phyloP scores from a whole-genome alignment of 2,329 filamentous ascomycete genomes.

The Arthrobotrys sinensis region DNA sequence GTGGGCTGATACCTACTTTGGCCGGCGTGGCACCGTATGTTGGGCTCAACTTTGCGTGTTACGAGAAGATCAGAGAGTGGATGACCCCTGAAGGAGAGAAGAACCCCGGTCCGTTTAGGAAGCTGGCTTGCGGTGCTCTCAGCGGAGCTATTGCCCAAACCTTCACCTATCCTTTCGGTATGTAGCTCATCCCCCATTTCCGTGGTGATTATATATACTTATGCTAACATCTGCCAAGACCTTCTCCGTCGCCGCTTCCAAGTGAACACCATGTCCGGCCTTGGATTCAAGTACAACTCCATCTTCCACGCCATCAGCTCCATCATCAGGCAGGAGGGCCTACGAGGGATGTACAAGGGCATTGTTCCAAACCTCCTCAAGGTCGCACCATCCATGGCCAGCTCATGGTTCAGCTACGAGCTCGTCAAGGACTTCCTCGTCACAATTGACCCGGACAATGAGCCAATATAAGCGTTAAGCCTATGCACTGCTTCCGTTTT shows the following conservation, averaged over 20 bases:
- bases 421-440: constrained; percentile 89
- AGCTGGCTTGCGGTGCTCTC: constrained; percentile 89
- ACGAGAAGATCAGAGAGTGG: constrained; percentile 86
- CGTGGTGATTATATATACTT: constrained; percentile 1
- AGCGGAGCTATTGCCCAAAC: constrained; percentile 98
- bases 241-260: constrained; percentile 95
- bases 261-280: constrained; percentile 98
- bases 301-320: constrained; percentile 85
- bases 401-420: constrained; percentile 98
- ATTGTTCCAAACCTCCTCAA: constrained; percentile 96
- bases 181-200: constrained; percentile 68
- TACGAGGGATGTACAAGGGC: constrained; percentile 92
- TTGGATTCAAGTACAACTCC: constrained; percentile 95
- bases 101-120: constrained; percentile 83
- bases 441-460: constrained; percentile 70
- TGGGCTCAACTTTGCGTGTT: constrained; percentile 98
- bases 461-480: constrained; percentile 21
- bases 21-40: constrained; percentile 94
- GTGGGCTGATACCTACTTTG: constrained; percentile 92
- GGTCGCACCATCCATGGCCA: constrained; percentile 98
- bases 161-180: constrained; percentile 95
- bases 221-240: constrained; percentile 57
- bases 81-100: constrained; percentile 90
- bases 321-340: constrained; percentile 86
- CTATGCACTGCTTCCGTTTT: constrained; percentile 6